Conservation (phyloP, 2,329 filamentous ascomycete genomes). For the Aspergillus persii region DNA sequence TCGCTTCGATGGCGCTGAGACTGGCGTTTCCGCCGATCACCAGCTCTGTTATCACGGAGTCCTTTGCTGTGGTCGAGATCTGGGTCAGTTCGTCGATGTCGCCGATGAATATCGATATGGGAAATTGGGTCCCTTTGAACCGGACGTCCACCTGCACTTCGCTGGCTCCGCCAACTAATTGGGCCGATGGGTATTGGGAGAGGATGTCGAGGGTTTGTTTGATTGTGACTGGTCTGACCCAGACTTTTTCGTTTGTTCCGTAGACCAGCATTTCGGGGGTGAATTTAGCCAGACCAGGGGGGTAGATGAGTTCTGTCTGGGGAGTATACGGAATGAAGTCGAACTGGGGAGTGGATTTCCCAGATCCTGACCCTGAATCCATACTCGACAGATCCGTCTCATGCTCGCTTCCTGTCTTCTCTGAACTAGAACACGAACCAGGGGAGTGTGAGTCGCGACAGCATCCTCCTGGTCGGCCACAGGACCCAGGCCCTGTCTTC, state of each 20-base stretch:
- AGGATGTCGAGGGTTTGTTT: conserved; percentile 83
- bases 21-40: conserved; percentile 82
- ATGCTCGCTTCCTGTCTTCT: not conserved
- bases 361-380: not conserved
- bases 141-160: conserved; percentile 93
- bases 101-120: conserved; percentile 78
- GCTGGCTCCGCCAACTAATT: conserved; percentile 83
- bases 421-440: conserved; percentile 5
- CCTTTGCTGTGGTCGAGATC: conserved; percentile 67
- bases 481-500: conserved; percentile 9
- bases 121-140: conserved; percentile 83
- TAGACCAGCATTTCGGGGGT: conserved; percentile 74
- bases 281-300: conserved; percentile 72
- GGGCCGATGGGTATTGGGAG: conserved; percentile 71
- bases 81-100: conserved; percentile 79
- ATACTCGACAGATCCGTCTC: not conserved
- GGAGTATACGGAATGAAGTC: conserved; percentile 85
- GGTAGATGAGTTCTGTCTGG: conserved; percentile 85
- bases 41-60: conserved; percentile 45
- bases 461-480: conserved; percentile 27
- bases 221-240: conserved; percentile 77
- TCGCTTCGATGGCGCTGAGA: conserved; percentile 75
- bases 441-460: conserved; percentile 19
- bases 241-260: conserved; percentile 80
- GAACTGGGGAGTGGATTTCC: conserved; percentile 66